Evolutionary conservation across 75 land plant genomes (phyloP).

Genomic region (Adiantum capillusveneris): DNA sequence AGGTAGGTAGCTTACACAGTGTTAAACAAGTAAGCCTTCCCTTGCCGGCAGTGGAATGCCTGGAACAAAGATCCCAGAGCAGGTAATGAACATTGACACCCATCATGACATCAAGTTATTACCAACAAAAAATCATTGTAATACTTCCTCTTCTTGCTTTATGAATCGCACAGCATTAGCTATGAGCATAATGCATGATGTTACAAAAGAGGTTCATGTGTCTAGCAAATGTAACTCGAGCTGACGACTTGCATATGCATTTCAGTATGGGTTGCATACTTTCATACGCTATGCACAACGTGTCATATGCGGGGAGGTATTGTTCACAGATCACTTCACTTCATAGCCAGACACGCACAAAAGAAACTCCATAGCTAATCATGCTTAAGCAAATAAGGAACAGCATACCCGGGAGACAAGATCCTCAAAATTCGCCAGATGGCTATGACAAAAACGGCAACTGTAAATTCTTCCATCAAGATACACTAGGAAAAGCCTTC

Average conservation of each 20-base stretch:
- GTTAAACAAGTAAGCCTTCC: constrained; percentile 82
- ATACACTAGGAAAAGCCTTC: constrained; percentile 49
- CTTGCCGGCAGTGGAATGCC: constrained; percentile 67
- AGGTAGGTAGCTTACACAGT: constrained; percentile 49
- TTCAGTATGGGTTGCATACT: no score
- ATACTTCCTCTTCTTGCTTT: no score
- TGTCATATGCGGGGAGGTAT: no score
- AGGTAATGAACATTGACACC: not conserved
- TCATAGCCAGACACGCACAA: not conserved
- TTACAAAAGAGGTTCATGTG: not conserved
- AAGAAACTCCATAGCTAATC: not conserved
- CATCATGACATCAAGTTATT: not conserved
- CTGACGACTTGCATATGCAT: no score
- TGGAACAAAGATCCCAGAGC: constrained; percentile 9
- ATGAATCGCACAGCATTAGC: no score
- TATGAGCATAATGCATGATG: no score
- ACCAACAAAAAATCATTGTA: not conserved
- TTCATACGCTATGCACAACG: no score
- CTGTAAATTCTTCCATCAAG: constrained; percentile 76
- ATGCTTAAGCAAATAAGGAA: not conserved
- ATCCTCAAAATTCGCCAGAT: constrained; percentile 59
- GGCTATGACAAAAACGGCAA: constrained; percentile 65
- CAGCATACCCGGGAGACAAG: constrained; percentile 58
- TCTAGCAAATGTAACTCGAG: no score
- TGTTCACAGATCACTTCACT: no score